phyloP scores from a whole-genome alignment of 2,329 filamentous ascomycete genomes.

The Trichophyton simii region DNA sequence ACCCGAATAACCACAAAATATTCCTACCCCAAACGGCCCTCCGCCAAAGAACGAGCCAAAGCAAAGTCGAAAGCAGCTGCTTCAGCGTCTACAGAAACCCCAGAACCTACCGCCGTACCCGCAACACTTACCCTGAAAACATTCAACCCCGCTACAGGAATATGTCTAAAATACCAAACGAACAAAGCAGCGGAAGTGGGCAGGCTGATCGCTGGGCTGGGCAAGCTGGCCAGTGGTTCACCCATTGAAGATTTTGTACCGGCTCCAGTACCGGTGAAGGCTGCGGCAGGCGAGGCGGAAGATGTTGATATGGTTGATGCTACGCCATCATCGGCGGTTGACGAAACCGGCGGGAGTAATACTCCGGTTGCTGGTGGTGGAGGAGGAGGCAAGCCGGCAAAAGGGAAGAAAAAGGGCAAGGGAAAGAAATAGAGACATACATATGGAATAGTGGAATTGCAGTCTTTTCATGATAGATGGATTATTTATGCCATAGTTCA shows the following conservation, averaged over 20 bases:
- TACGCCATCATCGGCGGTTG: constrained; percentile 5
- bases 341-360: constrained; percentile 27
- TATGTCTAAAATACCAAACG: constrained; percentile 80
- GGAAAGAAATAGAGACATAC: constrained; percentile 46
- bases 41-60: constrained; percentile 21
- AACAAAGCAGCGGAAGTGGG: constrained; percentile 84
- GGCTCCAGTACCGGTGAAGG: constrained; percentile 29
- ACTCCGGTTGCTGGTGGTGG: constrained; percentile 41
- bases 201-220: constrained; percentile 64
- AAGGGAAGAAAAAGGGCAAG: constrained; percentile 63
- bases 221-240: constrained; percentile 56
- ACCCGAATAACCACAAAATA: constrained; percentile 89
- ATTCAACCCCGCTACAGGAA: constrained; percentile 69
- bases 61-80: constrained; percentile 19
- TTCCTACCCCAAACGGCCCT: constrained; percentile 44
- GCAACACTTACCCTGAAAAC: constrained; percentile 76
- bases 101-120: constrained; percentile 36
- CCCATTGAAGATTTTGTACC: constrained; percentile 28
- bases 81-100: constrained; percentile 20
- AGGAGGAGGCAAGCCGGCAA: constrained; percentile 55
- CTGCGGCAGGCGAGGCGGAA: constrained; percentile 20
- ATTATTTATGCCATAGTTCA: background rate
- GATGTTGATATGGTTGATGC: constrained; percentile 29
- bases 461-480: background rate
- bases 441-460: background rate